Evolutionary conservation across 306 rosid genomes (phyloP), one percentile per base, ranked within the genome.

Genomic region (Dryas alaskensis): DNA sequence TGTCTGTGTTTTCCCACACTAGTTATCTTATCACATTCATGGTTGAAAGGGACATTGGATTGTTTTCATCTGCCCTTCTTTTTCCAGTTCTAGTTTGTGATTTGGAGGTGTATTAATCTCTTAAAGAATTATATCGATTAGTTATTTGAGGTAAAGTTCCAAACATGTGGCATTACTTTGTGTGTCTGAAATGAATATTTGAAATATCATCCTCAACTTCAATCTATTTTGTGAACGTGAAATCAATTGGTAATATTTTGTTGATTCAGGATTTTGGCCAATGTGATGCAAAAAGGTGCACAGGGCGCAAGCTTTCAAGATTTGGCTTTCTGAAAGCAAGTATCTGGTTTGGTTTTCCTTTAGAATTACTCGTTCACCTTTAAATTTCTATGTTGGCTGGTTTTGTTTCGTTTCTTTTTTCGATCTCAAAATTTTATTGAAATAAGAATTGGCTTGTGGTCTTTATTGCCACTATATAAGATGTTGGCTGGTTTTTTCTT

Each of bases 291-390:
- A 93, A 93, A 89, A 86, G 77, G 72, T 93, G 97, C 86, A 93
- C 96, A 0, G 98, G 98, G 44, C 93, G 97, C 87, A 93, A 93
- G 84, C 94, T 93, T 77, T 79, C 98, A 55, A 92, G 98, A 81
- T 79, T 93, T 40, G 91, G 91, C 76, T 66, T 91, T 70, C 74
- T 93, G 55, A 93, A 88, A 76, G 97, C 66, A 84, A 87, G 96
- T 87, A 61, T 73, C 74, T 64, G 27, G 51, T 70, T 83, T 11
- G 55, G 46, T 69, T 67, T 65, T 9, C 27, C 63, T 52, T 72
- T 48, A 47, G 57, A 48, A 65, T 31, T 31, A 14, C 37, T n/a
- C 47, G 68, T 53, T 52, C 19, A n/a, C 67, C 60, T 67, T 61
- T 73, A 5, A 57, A 13, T 57, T 62, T 62, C 12, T 55, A 13